These are phyloP conservation scores for Zygosaccharomyces gambellarensis DNA, from an alignment of 805 yeast species.

Conservation along the genomic window DNA sequence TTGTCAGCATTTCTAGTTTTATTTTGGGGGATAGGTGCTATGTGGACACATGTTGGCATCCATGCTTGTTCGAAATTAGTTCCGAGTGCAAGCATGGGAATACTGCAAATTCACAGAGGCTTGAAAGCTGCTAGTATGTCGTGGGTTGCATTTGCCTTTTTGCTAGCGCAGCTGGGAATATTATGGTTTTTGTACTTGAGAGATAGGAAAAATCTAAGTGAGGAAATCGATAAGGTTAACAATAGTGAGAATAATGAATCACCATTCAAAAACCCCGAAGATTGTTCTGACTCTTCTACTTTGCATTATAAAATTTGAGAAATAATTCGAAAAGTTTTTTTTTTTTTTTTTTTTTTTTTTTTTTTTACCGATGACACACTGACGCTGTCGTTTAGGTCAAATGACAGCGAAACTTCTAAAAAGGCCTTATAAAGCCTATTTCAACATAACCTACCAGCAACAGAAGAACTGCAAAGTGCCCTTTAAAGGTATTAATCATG, in stretches of 20 bases:
- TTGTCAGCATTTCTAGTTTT: constrained; percentile 39
- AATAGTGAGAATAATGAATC: constrained; percentile 4
- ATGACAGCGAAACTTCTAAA: background rate
- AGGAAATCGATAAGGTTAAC: constrained; percentile 16
- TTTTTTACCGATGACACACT: background rate
- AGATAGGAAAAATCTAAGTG: constrained; percentile 28
- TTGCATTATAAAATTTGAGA: constrained; percentile 10
- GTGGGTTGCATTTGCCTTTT: constrained; percentile 55
- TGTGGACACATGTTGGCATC: constrained; percentile 58
- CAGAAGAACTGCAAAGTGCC: background rate
- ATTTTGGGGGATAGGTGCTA: constrained; percentile 61
- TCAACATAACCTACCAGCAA: background rate
- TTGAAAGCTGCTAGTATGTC: constrained; percentile 51
- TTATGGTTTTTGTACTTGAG: constrained; percentile 35
- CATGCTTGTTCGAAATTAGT: constrained; percentile 42
- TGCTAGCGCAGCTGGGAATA: constrained; percentile 39
- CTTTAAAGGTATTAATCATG: constrained; percentile 1
- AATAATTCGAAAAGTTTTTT: background rate
- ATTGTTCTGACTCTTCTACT: constrained; percentile 15
- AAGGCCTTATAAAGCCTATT: background rate
- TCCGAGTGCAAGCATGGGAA: constrained; percentile 47
- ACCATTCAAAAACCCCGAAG: background rate
- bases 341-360: background rate
- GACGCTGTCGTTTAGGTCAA: constrained; percentile 3
- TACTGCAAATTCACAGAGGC: constrained; percentile 44